phyloP scores from a whole-genome alignment of 176 grass and related monocot genomes.

The Musa beccarii region DNA sequence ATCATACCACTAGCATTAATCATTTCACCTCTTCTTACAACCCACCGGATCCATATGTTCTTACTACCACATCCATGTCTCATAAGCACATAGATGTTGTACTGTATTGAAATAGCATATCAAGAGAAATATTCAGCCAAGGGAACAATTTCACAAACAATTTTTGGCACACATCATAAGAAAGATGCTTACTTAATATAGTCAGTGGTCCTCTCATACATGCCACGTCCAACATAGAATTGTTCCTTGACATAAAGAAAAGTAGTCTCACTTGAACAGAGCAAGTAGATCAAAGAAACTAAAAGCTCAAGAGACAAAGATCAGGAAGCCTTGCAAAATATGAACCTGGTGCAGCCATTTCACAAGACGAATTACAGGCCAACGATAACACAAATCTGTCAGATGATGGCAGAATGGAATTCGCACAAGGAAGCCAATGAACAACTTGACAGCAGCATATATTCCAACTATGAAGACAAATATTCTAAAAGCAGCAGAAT shows the following conservation, averaged over 20 bases:
- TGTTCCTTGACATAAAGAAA: constrained; percentile 55
- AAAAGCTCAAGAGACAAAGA: not conserved
- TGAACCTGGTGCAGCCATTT: constrained; percentile 92
- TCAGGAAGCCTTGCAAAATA: not conserved
- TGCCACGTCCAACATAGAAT: constrained; percentile 73
- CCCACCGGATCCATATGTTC: too few species aligned
- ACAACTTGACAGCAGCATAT: constrained; percentile 60
- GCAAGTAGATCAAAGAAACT: not conserved
- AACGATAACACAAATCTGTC: constrained; percentile 53
- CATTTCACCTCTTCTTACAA: too few species aligned
- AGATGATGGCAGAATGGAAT: constrained; percentile 66
- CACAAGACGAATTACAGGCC: constrained; percentile 57
- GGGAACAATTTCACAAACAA: not conserved
- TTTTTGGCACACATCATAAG: not conserved
- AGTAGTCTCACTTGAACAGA: not conserved
- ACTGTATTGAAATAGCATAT: too few species aligned
- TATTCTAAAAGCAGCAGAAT: constrained; percentile 66
- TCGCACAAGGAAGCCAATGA: constrained; percentile 54
- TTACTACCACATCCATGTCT: too few species aligned
- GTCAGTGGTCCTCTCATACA: constrained; percentile 64
- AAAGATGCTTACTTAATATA: constrained; percentile 61
- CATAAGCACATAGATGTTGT: too few species aligned
- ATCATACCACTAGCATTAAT: too few species aligned
- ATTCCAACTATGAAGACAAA: constrained; percentile 57
- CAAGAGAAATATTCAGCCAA: not conserved